Conservation (phyloP, 768 basidiomycete species). For the Mycena vulgaris region DNA sequence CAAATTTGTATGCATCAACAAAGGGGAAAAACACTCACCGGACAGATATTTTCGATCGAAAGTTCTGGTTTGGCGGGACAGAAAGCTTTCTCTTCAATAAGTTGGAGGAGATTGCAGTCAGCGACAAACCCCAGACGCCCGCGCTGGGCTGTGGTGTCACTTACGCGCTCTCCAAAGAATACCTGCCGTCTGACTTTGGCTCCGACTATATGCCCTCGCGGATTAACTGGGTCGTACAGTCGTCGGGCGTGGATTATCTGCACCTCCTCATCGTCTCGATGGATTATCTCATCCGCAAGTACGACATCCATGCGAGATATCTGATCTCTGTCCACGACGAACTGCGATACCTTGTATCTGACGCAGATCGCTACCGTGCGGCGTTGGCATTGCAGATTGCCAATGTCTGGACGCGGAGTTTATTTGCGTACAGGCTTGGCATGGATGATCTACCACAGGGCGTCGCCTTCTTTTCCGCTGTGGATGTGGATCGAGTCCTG, state of each 20-base stretch:
- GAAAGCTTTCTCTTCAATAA: slow-evolving; percentile 99
- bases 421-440: slow-evolving; percentile 94
- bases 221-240: slow-evolving; percentile 99
- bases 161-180: slow-evolving; percentile 90
- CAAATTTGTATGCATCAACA: slow-evolving; percentile 91
- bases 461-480: slow-evolving; percentile 97
- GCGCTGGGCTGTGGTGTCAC: slow-evolving; percentile 96
- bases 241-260: slow-evolving; percentile 97
- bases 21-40: slow-evolving; percentile 93
- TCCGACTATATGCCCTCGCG: slow-evolving; percentile 95
- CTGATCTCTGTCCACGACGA: slow-evolving; percentile 98
- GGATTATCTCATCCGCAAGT: slow-evolving; percentile 87
- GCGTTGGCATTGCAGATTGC: slow-evolving; percentile 95
- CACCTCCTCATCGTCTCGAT: slow-evolving; percentile 97
- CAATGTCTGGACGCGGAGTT: slow-evolving; percentile 93
- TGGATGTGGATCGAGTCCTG: slow-evolving; percentile 92
- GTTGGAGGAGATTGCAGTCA: slow-evolving; percentile 93
- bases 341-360: slow-evolving; percentile 91
- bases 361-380: slow-evolving; percentile 91
- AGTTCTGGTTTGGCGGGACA: slow-evolving; percentile 97
- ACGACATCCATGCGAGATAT: slow-evolving; percentile 91
- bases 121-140: slow-evolving; percentile 90
- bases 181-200: slow-evolving; percentile 86
- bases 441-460: slow-evolving; percentile 97
- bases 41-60: slow-evolving; percentile 79